These are phyloP conservation scores for Tremella mesenterica DNA, from an alignment of 768 basidiomycete species.

Conservation along the genomic window DNA sequence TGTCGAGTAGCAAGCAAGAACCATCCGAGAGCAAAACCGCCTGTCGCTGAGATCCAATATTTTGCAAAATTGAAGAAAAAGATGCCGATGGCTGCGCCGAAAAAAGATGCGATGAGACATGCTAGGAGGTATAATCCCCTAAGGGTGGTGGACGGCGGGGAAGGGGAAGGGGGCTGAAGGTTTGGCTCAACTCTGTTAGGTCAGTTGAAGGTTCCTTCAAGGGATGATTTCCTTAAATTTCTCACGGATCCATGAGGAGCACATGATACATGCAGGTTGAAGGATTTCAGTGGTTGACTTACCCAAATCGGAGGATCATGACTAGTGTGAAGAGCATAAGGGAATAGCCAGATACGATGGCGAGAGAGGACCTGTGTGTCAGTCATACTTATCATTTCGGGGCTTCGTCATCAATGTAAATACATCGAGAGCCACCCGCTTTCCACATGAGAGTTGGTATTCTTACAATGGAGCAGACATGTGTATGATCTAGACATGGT, in stretches of 20 bases:
- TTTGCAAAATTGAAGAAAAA: constrained; percentile 88
- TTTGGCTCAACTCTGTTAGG: constrained; percentile 68
- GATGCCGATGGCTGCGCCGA: constrained; percentile 74
- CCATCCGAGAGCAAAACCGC: constrained; percentile 75
- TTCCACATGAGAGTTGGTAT: too few relatives aligned
- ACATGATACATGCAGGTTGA: neutral
- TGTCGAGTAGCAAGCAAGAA: constrained; percentile 78
- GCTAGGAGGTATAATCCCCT: constrained; percentile 87
- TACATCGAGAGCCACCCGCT: too few relatives aligned
- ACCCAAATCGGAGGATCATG: constrained; percentile 54
- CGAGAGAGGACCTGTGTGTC: constrained; percentile 76
- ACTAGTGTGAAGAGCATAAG: constrained; percentile 75
- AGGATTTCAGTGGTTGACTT: constrained; percentile 2
- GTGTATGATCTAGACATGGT: constrained; percentile 7
- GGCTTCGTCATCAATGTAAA: too few relatives aligned
- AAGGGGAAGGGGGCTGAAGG: constrained; percentile 48
- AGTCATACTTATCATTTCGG: too few relatives aligned
- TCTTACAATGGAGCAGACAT: too few relatives aligned
- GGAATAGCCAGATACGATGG: constrained; percentile 84
- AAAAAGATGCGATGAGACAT: constrained; percentile 65
- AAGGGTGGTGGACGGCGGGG: constrained; percentile 66
- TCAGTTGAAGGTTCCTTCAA: too few relatives aligned
- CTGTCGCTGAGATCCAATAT: constrained; percentile 63
- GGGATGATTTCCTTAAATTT: too few relatives aligned
- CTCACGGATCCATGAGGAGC: too few relatives aligned